Evolutionary conservation across 805 yeast genomes (phyloP), one percentile per base, ranked within the genome.

Genomic region (Helenozyma baotianmanensis): DNA sequence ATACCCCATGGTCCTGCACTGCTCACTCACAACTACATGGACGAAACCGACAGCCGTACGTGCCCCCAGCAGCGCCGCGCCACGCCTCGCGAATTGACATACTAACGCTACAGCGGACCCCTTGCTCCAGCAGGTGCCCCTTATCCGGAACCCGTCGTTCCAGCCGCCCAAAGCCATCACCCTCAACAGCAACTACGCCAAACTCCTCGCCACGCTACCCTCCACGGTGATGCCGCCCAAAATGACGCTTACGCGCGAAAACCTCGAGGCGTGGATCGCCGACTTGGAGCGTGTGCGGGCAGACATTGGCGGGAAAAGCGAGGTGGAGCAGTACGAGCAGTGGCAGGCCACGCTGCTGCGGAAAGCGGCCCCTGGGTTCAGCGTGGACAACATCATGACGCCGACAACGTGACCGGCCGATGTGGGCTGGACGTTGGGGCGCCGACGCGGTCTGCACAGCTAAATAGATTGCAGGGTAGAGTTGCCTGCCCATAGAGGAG

Each of bases 91-190:
- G 4, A 21, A 4, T 24, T 14, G 12, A 13, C 15, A 2, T 15
- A n/a, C 29, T 25, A 21, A 14, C 41, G 4, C 16, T 6, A 13
- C 24, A 71, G 76, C 70, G 16, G 76, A 75, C 40, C 64, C 73
- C 0, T 39, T 70, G 10, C 58, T 76, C 5, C 59, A 69, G 22
- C 77, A 76, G 39, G 69, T 78, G 0, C 82, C 83, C 0, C 62
- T 78, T 24, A 68, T 74, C 11, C 59, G 70, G 23, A 74, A 77
- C 36, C 81, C 78, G 3, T 56, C 58, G 16, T 66, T 56, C 40
- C 69, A 64, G 35, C 74, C 78, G 1, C 82, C 83, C 12, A 71
- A 65, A 38, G 72, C 81, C 1, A 66, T 77, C 10, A 67, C 75
- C 6, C 58, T 78, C 23, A 74, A 78, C 23, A 53, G 66, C 21